Evolutionary conservation across 1,284 basidiomycete genomes (phyloP).

Genomic region (Mixia osmundae): DNA sequence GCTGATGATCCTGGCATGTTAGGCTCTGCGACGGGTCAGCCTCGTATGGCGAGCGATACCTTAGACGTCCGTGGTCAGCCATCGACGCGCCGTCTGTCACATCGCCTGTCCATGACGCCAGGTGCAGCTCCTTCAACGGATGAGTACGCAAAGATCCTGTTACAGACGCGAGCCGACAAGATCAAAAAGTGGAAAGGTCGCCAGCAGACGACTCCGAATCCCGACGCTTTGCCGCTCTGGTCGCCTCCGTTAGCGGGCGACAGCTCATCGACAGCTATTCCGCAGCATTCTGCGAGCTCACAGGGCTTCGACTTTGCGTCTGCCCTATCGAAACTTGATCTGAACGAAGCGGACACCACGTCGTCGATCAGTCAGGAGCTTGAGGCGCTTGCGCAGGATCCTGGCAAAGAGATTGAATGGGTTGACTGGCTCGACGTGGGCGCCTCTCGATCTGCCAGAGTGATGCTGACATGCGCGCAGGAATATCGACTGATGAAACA

Average conservation of each 20-base stretch:
- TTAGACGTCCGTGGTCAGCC: no score
- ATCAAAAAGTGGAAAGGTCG: conserved; percentile 28
- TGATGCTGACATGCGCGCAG: no score
- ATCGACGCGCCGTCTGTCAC: no score
- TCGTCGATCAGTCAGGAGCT: no score
- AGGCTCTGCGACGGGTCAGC: no score
- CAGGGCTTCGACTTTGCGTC: not conserved
- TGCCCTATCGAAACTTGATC: no score
- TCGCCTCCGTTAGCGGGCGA: not conserved
- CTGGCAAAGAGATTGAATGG: conserved; percentile 31
- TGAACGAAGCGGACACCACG: no score
- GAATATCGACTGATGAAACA: conserved; percentile 32
- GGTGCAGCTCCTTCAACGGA: conserved; percentile 15
- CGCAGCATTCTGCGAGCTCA: not conserved
- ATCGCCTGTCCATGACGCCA: conserved; percentile 3
- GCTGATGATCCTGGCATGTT: no score
- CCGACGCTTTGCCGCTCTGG: not conserved
- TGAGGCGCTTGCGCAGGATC: no score
- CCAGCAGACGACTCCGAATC: no score
- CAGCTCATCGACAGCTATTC: not conserved
- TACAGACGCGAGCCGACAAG: conserved; percentile 30
- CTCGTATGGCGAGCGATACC: no score
- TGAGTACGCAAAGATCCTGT: conserved; percentile 31
- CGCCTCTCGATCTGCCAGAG: no score
- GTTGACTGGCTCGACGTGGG: conserved; percentile 35